Conservation (phyloP, 139 green algal species). For the Coelastrella sp. region DNA sequence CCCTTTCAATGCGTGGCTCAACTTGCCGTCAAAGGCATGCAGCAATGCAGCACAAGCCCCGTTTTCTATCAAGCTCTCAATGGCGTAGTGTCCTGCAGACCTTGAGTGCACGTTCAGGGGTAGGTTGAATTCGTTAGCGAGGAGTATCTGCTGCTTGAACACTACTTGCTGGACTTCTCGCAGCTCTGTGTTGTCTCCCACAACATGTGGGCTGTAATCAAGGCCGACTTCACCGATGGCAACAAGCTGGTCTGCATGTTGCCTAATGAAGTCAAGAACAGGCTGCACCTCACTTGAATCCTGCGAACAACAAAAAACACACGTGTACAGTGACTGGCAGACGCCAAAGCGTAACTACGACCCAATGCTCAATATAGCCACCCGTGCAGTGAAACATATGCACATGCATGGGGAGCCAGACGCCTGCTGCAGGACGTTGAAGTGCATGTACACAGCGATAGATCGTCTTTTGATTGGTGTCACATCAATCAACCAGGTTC, state of each 20-base stretch:
- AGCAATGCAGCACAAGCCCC: slow-evolving; percentile 2
- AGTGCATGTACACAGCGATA: too few relatives aligned
- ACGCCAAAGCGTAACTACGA: too few relatives aligned
- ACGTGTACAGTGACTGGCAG: background rate
- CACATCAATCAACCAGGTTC: too few relatives aligned
- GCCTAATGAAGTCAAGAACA: slow-evolving; percentile 25
- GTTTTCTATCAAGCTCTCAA: background rate
- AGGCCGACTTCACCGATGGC: slow-evolving; percentile 36
- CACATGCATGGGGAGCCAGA: too few relatives aligned
- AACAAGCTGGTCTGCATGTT: slow-evolving; percentile 12
- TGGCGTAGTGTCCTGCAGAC: slow-evolving; percentile 40
- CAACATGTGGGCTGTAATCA: slow-evolving; percentile 35
- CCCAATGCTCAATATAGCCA: too few relatives aligned
- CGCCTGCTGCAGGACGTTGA: too few relatives aligned
- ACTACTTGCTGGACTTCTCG: slow-evolving; percentile 30
- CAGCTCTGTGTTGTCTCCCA: background rate
- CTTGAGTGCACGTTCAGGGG: slow-evolving; percentile 37
- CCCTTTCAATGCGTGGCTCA: slow-evolving; percentile 23
- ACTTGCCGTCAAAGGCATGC: slow-evolving; percentile 43
- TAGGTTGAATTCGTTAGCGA: slow-evolving; percentile 16
- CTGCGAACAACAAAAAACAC: background rate
- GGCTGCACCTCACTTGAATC: background rate
- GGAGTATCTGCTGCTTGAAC: slow-evolving; percentile 23
- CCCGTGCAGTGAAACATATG: too few relatives aligned
- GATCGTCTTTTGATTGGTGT: too few relatives aligned